A percentile compares a stretch with the other conserved stretches of the same genome.
Conservation (phyloP, 306 rosid species). For the Ormosia emarginata region DNA sequence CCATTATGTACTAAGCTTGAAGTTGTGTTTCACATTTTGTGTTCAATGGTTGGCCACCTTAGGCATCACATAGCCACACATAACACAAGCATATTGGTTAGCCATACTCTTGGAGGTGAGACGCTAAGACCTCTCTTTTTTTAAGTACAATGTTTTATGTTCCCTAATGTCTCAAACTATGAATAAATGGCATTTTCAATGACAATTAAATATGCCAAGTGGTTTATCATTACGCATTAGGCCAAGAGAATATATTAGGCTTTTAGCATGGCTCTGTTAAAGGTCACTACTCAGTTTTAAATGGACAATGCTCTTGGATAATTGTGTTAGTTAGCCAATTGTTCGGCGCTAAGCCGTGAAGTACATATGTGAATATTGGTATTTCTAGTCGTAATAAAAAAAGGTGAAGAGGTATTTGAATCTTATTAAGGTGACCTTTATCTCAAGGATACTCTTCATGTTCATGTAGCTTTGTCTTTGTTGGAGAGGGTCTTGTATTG, state of each 20-base stretch:
- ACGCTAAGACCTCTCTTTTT: neutral
- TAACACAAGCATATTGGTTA: neutral
- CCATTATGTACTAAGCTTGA: neutral
- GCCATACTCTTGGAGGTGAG: conserved; percentile 13
- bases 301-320: neutral
- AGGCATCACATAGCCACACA: conserved; percentile 22
- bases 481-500: neutral
- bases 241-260: neutral
- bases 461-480: conserved; percentile 5
- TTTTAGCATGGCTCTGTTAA: neutral
- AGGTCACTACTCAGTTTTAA: neutral
- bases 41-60: conserved; percentile 12
- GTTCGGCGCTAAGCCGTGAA: too few species aligned
- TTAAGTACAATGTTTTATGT: neutral
- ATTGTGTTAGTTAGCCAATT: too few species aligned
- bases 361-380: neutral
- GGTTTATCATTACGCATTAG: neutral
- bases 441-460: neutral
- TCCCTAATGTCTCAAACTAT: neutral
- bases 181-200: neutral
- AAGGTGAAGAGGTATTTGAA: neutral
- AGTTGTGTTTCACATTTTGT: neutral
- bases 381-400: neutral
- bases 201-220: neutral
- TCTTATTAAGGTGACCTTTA: neutral